These are phyloP conservation scores for Talaromyces sp. DNA, from an alignment of 2,329 filamentous ascomycete genomes.

Conservation along the genomic window DNA sequence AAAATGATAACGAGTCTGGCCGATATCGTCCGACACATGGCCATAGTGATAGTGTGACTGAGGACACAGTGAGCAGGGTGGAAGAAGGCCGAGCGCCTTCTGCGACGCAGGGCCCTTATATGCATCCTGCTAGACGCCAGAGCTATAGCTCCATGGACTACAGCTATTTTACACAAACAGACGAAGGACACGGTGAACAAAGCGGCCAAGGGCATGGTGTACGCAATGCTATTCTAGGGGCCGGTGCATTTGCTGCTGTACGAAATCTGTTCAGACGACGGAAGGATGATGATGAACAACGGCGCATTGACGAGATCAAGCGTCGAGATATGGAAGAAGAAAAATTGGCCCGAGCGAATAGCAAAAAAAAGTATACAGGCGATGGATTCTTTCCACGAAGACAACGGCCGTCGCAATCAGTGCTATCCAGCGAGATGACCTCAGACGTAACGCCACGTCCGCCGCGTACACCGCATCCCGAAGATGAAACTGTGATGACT, in stretches of 20 bases:
- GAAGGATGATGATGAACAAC: constrained; percentile 54
- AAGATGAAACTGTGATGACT: constrained; percentile 35
- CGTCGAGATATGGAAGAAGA: constrained; percentile 54
- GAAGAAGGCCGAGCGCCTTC: constrained; percentile 51
- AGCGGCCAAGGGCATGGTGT: constrained; percentile 44
- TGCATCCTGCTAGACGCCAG: constrained; percentile 26
- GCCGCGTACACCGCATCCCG: constrained; percentile 27
- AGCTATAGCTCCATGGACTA: constrained; percentile 28
- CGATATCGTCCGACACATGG: constrained; percentile 53
- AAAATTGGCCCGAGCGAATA: constrained; percentile 51
- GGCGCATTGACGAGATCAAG: constrained; percentile 56
- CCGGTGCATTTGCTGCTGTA: constrained; percentile 62
- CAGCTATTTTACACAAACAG: constrained; percentile 41
- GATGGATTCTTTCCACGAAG: constrained; percentile 52
- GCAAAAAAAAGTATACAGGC: constrained; percentile 64
- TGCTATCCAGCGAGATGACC: constrained; percentile 37
- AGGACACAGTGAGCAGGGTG: constrained; percentile 41
- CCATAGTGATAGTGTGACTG: constrained; percentile 43
- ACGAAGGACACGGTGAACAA: constrained; percentile 39
- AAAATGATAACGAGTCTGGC: constrained; percentile 52
- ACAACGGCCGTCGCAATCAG: constrained; percentile 31
- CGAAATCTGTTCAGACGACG: constrained; percentile 61
- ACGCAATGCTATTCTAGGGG: constrained; percentile 62
- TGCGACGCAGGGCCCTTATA: constrained; percentile 23
- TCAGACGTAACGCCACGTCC: constrained; percentile 29